Evolutionary conservation across 2,329 filamentous ascomycete genomes (phyloP), one percentile per base, ranked within the genome.

Genomic region (Microsporum canis): DNA sequence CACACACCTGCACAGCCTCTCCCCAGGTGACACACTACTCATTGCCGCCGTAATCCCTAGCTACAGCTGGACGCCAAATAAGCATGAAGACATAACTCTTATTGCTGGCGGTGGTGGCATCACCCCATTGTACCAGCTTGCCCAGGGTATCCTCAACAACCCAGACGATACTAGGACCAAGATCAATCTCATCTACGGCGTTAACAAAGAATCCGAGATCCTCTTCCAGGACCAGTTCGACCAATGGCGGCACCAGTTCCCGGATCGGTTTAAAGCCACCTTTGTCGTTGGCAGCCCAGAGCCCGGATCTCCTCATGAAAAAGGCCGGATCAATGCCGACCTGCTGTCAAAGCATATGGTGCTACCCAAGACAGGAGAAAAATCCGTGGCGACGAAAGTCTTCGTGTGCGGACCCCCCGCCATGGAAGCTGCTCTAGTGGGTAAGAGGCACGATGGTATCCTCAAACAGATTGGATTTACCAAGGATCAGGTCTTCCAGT

Each of bases 101-200:
- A 81, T 89, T 49, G 87, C 87, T 0, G 87, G 87, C 51, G 87
- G 87, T 10, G 85, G 85, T 0, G 87, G 87, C 17, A 88, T 90
- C 65, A 89, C 86, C 0, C 87, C 87, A 0, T 80, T 86, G 65
- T 88, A 83, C 69, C 84, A 87, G 69, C 79, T 88, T 1, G 77
- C 81, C 1, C 80, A 78, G 57, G 82, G 82, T 1, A 85, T 88
- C 61, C 74, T 87, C n/a, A 71, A 75, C 51, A 82, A 88, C 67
- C 79, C 84, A 0, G 71, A 77, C 0, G 86, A 89, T 66, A 39
- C 36, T 39, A 76, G 75, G 62, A 89, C 87, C 0, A 78, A 78
- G 59, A 77, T 89, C 49, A 84, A 82, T 0, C 77, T 89, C 0
- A 75, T 89, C 0, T 87, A 84, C 67, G 86, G 85, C 38, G 84